A percentile compares a stretch with the other conserved stretches of the same genome.
Conservation (phyloP, 495 filamentous ascomycete species). For the Parachaetomium inaequale region DNA sequence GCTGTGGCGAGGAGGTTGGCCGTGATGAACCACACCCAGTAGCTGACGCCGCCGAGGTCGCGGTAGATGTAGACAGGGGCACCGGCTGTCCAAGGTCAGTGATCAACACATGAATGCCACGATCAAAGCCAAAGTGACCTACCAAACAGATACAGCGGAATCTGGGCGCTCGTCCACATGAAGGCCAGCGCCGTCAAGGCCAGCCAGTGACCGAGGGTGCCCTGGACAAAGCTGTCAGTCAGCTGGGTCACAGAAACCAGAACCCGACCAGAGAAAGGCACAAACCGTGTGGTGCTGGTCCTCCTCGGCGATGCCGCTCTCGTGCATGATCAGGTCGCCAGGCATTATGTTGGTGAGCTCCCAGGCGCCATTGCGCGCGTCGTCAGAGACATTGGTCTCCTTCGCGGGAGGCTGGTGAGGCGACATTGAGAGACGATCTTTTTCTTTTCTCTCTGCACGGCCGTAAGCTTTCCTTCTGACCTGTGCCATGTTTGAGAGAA, state of each 20-base stretch:
- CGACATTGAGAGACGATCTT: background rate
- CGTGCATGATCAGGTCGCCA: background rate
- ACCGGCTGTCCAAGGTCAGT: slow-evolving; percentile 15
- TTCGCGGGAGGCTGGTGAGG: background rate
- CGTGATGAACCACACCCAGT: slow-evolving; percentile 72
- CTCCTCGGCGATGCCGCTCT: background rate
- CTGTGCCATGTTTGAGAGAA: background rate
- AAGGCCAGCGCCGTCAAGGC: slow-evolving; percentile 28
- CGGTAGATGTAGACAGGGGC: slow-evolving; percentile 50
- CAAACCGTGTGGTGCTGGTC: background rate
- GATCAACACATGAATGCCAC: background rate
- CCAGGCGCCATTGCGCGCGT: background rate
- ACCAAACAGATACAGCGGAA: slow-evolving; percentile 32
- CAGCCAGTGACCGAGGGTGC: slow-evolving; percentile 12
- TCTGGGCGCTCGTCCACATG: slow-evolving; percentile 32
- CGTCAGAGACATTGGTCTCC: background rate
- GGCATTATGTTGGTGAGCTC: background rate
- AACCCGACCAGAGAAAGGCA: background rate
- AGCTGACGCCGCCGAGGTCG: slow-evolving; percentile 61
- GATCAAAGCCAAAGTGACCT: background rate
- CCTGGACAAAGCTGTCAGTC: slow-evolving; percentile 7
- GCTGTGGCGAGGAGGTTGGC: slow-evolving; percentile 65
- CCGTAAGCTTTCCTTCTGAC: background rate
- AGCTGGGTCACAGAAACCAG: background rate
- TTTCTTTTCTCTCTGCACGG: background rate